Evolutionary conservation across 2,329 filamentous ascomycete genomes (phyloP).

Genomic region (Davidsoniella eucalypti): DNA sequence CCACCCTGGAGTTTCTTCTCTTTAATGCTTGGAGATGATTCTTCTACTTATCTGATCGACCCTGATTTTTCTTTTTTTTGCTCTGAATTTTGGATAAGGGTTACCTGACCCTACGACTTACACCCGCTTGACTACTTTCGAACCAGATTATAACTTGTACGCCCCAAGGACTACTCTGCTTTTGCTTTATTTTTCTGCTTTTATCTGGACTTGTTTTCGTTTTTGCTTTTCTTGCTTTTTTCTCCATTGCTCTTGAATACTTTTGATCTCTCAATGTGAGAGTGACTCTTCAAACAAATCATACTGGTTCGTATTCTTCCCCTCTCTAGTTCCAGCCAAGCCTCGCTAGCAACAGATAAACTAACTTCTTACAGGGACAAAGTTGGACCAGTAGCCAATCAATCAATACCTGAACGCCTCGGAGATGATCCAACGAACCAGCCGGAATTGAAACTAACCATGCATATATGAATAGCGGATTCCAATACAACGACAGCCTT

Average conservation of each 20-base stretch:
- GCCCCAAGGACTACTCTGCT: not conserved
- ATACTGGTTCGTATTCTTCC: slow-evolving; percentile 11
- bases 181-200: slow-evolving; percentile 1
- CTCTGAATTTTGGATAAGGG: not conserved
- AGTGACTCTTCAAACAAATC: not conserved
- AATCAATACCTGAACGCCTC: slow-evolving; percentile 3
- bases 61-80: not conserved
- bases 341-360: not conserved
- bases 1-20: not conserved
- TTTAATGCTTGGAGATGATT: not conserved
- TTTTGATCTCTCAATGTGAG: slow-evolving; percentile 6
- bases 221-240: slow-evolving; percentile 5
- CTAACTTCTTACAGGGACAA: slow-evolving; percentile 5
- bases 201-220: not conserved
- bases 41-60: not conserved
- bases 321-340: not conserved
- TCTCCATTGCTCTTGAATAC: not conserved
- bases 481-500: slow-evolving; percentile 7
- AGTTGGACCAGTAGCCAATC: slow-evolving; percentile 8
- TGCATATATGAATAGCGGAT: not conserved
- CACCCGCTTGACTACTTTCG: not conserved
- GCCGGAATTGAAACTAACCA: slow-evolving; percentile 8
- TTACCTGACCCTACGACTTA: not conserved
- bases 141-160: not conserved
- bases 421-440: not conserved